A percentile compares a stretch with the other conserved stretches of the same genome.
These are phyloP conservation scores for Drosera spatulata DNA, from an alignment of 179 eudicot genomes.

Conservation along the genomic window DNA sequence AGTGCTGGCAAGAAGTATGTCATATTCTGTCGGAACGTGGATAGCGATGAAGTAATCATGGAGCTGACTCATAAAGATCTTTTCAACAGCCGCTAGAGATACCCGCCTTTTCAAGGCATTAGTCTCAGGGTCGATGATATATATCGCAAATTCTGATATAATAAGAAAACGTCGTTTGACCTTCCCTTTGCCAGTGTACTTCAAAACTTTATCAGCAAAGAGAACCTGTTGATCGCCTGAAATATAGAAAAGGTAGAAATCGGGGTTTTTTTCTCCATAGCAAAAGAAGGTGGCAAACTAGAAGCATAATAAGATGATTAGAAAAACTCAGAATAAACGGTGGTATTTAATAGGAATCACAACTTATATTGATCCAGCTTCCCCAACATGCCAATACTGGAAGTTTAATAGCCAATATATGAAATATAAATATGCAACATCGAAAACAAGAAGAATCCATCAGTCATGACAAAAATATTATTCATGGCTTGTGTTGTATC, in stretches of 20 bases:
- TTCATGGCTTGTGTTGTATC: too few relatives aligned
- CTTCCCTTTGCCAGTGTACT: conserved; percentile 89
- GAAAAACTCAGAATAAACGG: background rate
- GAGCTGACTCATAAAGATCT: conserved; percentile 70
- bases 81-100: conserved; percentile 82
- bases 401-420: too few relatives aligned
- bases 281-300: background rate
- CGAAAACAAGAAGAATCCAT: too few relatives aligned
- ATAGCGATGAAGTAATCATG: conserved; percentile 76
- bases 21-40: conserved; percentile 88
- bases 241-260: background rate
- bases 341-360: too few relatives aligned
- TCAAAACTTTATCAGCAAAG: conserved; percentile 82
- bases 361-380: too few relatives aligned
- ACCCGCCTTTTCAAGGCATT: conserved; percentile 70
- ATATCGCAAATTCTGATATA: conserved; percentile 77
- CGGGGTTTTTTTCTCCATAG: background rate
- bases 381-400: too few relatives aligned
- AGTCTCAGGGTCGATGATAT: conserved; percentile 68
- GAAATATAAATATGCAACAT: too few relatives aligned
- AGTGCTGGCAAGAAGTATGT: conserved; percentile 87
- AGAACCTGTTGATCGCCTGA: conserved; percentile 76
- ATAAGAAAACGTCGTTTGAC: conserved; percentile 63
- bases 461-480: too few relatives aligned
- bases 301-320: background rate